These are phyloP conservation scores for Boletus rex-veris DNA, from an alignment of 768 basidiomycete genomes.

Conservation along the genomic window DNA sequence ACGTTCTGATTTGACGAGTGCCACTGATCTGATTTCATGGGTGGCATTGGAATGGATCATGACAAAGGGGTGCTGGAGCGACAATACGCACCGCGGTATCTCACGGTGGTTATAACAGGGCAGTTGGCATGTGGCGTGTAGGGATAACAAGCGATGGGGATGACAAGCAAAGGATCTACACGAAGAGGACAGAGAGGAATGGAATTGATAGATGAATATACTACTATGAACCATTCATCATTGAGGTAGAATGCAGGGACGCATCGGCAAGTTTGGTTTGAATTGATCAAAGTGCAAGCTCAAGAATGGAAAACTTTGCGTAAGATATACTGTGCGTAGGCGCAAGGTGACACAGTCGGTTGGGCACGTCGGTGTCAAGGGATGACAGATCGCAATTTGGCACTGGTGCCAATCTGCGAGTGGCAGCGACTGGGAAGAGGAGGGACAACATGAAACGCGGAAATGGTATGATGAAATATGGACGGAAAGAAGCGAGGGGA, in stretches of 20 bases:
- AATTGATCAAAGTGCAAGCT: background rate
- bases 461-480: too few relatives aligned
- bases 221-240: too few relatives aligned
- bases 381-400: too few relatives aligned
- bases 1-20: background rate
- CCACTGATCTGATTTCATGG: background rate
- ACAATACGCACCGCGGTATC: background rate
- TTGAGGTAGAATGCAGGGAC: slow-evolving; percentile 7
- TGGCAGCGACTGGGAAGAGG: too few relatives aligned
- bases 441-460: too few relatives aligned
- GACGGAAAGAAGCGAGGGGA: too few relatives aligned
- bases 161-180: too few relatives aligned
- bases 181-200: slow-evolving; percentile 9
- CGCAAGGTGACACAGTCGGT: background rate
- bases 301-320: background rate
- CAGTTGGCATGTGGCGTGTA: slow-evolving; percentile 10
- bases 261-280: slow-evolving; percentile 6
- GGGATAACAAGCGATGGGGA: too few relatives aligned
- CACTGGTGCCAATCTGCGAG: too few relatives aligned
- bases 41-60: slow-evolving; percentile 3
- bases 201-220: background rate
- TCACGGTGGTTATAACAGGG: slow-evolving; percentile 3
- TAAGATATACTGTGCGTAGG: background rate
- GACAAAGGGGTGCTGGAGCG: background rate
- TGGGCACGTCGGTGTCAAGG: background rate